Conservation (phyloP, 495 filamentous ascomycete species). For the Penicillium crystallinum region DNA sequence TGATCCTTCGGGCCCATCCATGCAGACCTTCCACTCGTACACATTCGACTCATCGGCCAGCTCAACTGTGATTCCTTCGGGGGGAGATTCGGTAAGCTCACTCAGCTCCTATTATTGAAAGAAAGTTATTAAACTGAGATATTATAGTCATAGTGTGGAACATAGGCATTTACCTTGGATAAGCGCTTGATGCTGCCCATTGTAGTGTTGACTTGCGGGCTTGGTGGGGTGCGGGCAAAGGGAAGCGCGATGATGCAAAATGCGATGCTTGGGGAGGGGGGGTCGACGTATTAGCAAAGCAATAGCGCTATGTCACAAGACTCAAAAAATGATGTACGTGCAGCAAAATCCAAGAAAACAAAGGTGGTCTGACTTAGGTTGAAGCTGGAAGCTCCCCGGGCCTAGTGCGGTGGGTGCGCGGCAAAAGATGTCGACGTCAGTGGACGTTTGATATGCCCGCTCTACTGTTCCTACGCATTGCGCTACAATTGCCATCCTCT, state of each 20-base stretch:
- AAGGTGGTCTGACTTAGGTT: constrained; percentile 7
- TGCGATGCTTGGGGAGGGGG: background rate
- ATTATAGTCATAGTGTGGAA: background rate
- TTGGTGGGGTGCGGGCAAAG: constrained; percentile 15
- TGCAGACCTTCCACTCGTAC: constrained; percentile 74
- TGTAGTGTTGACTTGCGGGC: constrained; percentile 6
- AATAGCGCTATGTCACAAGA: background rate
- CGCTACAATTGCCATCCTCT: too few relatives aligned
- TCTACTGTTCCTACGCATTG: too few relatives aligned
- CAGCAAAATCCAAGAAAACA: constrained; percentile 30
- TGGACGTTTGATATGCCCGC: constrained; percentile 1
- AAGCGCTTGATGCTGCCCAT: constrained; percentile 58
- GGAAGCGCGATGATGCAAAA: background rate
- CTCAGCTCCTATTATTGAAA: constrained; percentile 56
- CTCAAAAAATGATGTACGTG: background rate
- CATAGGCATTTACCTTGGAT: constrained; percentile 45
- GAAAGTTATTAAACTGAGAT: background rate
- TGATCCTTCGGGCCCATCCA: constrained; percentile 69
- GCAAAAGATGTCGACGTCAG: constrained; percentile 34
- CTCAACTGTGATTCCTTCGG: constrained; percentile 58
- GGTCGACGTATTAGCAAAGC: constrained; percentile 13
- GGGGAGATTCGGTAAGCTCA: constrained; percentile 61
- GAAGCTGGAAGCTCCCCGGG: constrained; percentile 14
- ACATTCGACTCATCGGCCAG: constrained; percentile 70
- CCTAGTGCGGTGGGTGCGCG: constrained; percentile 14